Percentiles rank a stretch among this genome's conserved stretches.
These are phyloP conservation scores for Melocanna baccifera DNA, from an alignment of 176 grass and related monocot genomes.

Conservation along the genomic window DNA sequence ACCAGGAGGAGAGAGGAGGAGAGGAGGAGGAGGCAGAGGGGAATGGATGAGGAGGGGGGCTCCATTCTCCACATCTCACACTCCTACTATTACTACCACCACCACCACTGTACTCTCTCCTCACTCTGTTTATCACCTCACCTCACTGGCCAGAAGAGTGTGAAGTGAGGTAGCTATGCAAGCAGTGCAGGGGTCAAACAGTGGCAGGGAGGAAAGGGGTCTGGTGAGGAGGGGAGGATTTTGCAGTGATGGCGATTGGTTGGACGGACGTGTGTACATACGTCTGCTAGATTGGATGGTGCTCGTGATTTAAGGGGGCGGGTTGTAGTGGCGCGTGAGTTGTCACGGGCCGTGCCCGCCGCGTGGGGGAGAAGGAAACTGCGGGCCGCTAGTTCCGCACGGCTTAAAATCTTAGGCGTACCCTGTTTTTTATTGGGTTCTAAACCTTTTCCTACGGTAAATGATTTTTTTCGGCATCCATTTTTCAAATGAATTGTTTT, in stretches of 20 bases:
- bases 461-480: too few relatives aligned
- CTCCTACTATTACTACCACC: neutral
- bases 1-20: slow-evolving; percentile 10
- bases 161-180: neutral
- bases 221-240: neutral
- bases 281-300: neutral
- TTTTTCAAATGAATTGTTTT: too few relatives aligned
- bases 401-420: neutral
- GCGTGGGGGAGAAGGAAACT: neutral
- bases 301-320: neutral
- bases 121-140: neutral
- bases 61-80: slow-evolving; percentile 28
- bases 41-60: neutral
- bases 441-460: too few relatives aligned
- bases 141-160: neutral
- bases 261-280: neutral
- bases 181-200: slow-evolving; percentile 32
- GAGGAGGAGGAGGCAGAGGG: slow-evolving; percentile 5
- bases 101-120: neutral
- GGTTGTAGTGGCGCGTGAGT: neutral
- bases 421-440: too few relatives aligned
- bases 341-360: neutral
- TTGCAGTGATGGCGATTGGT: neutral
- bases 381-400: neutral
- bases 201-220: slow-evolving; percentile 18